These are phyloP conservation scores for Fusarium xyrophilum DNA, from an alignment of 2,329 filamentous ascomycete species.

Conservation along the genomic window DNA sequence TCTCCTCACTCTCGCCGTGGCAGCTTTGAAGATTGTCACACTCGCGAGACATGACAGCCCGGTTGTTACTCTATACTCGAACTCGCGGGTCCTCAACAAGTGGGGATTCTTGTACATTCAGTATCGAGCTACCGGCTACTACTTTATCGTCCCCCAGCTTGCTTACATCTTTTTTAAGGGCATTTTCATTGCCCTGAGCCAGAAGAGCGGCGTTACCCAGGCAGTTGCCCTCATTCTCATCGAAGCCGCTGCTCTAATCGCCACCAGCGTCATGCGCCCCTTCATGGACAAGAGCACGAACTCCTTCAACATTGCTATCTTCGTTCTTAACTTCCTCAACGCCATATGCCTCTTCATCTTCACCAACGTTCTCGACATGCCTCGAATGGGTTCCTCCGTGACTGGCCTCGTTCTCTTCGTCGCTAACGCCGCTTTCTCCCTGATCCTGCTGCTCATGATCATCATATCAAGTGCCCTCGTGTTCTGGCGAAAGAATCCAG, in stretches of 20 bases:
- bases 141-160: slow-evolving; percentile 84
- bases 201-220: slow-evolving; percentile 75
- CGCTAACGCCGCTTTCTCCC: slow-evolving; percentile 81
- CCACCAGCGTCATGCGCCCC: slow-evolving; percentile 78
- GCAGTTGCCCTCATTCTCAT: slow-evolving; percentile 83
- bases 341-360: slow-evolving; percentile 89
- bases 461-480: slow-evolving; percentile 66
- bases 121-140: slow-evolving; percentile 94
- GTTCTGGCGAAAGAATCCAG: slow-evolving; percentile 91
- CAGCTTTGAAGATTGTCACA: slow-evolving; percentile 85
- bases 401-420: slow-evolving; percentile 91
- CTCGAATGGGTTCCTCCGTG: slow-evolving; percentile 81
- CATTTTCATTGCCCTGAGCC: slow-evolving; percentile 84
- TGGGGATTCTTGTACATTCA: slow-evolving; percentile 98
- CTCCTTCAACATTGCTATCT: slow-evolving; percentile 92
- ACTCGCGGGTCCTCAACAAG: slow-evolving; percentile 89
- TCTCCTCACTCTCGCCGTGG: slow-evolving; percentile 78
- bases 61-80: slow-evolving; percentile 93
- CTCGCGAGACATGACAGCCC: slow-evolving; percentile 96
- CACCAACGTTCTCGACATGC: slow-evolving; percentile 83
- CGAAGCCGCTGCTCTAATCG: slow-evolving; percentile 79
- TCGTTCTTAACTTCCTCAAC: slow-evolving; percentile 87
- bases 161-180: slow-evolving; percentile 81
- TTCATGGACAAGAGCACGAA: slow-evolving; percentile 99
- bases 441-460: slow-evolving; percentile 83